A percentile compares a stretch with the other conserved stretches of the same genome.
Evolutionary conservation across 495 filamentous ascomycete species (phyloP).

Genomic region (Tuber magnatum): DNA sequence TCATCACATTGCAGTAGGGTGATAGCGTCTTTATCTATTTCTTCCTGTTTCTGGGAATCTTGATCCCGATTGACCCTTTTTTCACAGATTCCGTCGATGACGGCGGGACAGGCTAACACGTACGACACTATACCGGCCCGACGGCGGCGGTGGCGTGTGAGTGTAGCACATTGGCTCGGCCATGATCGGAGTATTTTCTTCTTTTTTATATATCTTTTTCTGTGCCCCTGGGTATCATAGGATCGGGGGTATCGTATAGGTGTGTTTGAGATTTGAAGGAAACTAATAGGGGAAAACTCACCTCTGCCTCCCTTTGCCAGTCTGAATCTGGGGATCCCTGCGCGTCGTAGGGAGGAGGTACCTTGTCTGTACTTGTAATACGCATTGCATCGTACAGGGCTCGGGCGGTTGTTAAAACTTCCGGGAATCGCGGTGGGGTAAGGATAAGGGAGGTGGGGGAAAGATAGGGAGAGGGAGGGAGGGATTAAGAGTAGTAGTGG

Average conservation of each 20-base stretch:
- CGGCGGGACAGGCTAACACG: background rate
- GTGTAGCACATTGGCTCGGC: background rate
- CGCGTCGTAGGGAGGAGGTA: background rate
- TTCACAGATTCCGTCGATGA: background rate
- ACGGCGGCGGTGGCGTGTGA: background rate
- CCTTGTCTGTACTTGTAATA: background rate
- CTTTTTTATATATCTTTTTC: background rate
- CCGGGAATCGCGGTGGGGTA: slow-evolving; percentile 1
- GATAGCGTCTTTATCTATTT: background rate
- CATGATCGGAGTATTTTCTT: background rate
- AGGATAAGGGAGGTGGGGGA: background rate
- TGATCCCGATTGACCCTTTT: background rate
- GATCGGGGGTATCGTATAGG: background rate
- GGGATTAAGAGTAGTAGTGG: background rate
- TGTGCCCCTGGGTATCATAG: background rate
- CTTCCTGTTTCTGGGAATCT: background rate
- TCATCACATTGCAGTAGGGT: background rate
- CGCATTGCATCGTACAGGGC: background rate
- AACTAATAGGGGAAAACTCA: background rate
- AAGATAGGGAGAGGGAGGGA: background rate
- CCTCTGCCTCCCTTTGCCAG: background rate
- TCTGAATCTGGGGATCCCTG: background rate
- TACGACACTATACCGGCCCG: background rate
- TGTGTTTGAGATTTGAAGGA: background rate
- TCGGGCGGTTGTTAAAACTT: background rate